Percentiles rank a stretch among this genome's conserved stretches.
phyloP scores from a whole-genome alignment of 148 eudicot species.

The Rhododendron williamsianum region DNA sequence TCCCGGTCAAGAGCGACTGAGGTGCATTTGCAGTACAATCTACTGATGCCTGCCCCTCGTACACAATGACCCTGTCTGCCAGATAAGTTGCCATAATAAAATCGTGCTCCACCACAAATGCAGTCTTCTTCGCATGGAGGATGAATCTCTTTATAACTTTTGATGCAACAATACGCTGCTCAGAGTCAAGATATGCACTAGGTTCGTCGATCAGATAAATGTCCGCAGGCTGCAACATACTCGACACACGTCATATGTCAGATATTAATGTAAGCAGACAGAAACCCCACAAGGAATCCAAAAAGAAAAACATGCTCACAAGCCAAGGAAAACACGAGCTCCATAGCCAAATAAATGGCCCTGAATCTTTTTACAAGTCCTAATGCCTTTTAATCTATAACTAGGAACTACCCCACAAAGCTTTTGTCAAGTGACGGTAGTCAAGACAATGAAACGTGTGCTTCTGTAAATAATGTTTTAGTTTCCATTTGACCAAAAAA shows the following conservation, averaged over 20 bases:
- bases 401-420: neutral
- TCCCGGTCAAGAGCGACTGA: slow-evolving; percentile 82
- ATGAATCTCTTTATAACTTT: slow-evolving; percentile 94
- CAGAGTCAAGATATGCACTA: slow-evolving; percentile 95
- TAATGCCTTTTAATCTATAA: neutral
- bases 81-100: slow-evolving; percentile 95
- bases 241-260: slow-evolving; percentile 3
- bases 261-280: neutral
- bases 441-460: neutral
- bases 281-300: neutral
- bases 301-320: slow-evolving; percentile 5
- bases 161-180: slow-evolving; percentile 97
- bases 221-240: slow-evolving; percentile 77
- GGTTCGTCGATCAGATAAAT: slow-evolving; percentile 94
- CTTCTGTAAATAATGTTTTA: too few relatives aligned
- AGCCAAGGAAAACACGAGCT: neutral
- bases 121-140: slow-evolving; percentile 93
- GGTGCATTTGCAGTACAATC: slow-evolving; percentile 88
- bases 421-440: neutral
- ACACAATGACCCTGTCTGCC: slow-evolving; percentile 91
- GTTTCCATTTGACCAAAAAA: too few relatives aligned
- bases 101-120: slow-evolving; percentile 95
- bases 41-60: slow-evolving; percentile 75
- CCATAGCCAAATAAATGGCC: neutral
- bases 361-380: neutral